These are phyloP conservation scores for Kodamaea arcana DNA, from an alignment of 1,139 yeast genomes.

Conservation along the genomic window DNA sequence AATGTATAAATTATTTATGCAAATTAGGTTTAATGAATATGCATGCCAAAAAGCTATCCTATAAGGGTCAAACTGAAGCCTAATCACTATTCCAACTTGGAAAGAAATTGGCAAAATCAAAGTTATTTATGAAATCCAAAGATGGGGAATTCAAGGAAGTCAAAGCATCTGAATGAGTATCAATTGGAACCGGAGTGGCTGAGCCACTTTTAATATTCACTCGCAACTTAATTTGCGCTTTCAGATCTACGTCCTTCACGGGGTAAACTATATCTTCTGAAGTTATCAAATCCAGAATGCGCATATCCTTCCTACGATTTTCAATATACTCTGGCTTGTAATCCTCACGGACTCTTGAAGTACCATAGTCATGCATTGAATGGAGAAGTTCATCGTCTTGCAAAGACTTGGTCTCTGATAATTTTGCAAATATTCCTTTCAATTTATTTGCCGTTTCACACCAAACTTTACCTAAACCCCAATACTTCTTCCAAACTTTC, in stretches of 20 bases:
- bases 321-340: slow-evolving; percentile 14
- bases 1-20: too few relatives aligned
- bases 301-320: slow-evolving; percentile 14
- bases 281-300: slow-evolving; percentile 15
- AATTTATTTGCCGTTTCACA: slow-evolving; percentile 18
- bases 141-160: slow-evolving; percentile 13
- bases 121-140: slow-evolving; percentile 18
- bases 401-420: slow-evolving; percentile 12
- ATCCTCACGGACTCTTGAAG: slow-evolving; percentile 19
- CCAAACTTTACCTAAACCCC: slow-evolving; percentile 28
- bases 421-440: slow-evolving; percentile 16
- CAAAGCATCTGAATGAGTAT: background rate
- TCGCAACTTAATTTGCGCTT: background rate
- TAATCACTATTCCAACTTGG: slow-evolving; percentile 2
- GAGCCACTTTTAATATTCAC: background rate
- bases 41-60: too few relatives aligned
- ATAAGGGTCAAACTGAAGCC: too few relatives aligned
- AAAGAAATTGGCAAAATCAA: slow-evolving; percentile 19
- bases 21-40: too few relatives aligned
- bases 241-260: background rate
- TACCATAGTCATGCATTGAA: slow-evolving; percentile 27
- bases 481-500: slow-evolving; percentile 18
- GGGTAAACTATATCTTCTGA: slow-evolving; percentile 8
- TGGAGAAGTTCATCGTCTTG: slow-evolving; percentile 21
- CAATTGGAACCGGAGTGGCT: background rate